A percentile compares a stretch with the other conserved stretches of the same genome.
Evolutionary conservation across 129 eudicot genomes (phyloP).

Genomic region (Helichrysum umbraculigerum): DNA sequence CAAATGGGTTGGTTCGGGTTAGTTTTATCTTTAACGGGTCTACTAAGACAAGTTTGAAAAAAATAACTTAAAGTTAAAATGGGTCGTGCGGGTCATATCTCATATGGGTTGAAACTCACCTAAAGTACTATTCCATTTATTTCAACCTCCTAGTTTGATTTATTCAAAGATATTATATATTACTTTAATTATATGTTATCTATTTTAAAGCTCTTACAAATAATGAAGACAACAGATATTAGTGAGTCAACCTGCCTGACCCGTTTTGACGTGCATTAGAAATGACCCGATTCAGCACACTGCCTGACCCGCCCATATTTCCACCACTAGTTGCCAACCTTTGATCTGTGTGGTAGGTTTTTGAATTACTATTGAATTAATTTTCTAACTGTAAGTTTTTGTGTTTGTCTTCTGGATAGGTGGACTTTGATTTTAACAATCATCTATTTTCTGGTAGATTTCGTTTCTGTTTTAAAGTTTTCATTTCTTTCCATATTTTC

Average conservation of each 20-base stretch:
- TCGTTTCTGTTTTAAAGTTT: slow-evolving; percentile 5
- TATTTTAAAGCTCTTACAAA: background rate
- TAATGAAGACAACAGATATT: background rate
- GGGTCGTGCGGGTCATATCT: background rate
- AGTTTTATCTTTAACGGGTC: background rate
- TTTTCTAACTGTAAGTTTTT: slow-evolving; percentile 5
- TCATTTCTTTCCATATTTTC: slow-evolving; percentile 8
- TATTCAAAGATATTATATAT: too few species aligned
- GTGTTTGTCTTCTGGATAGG: slow-evolving; percentile 56
- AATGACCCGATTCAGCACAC: background rate
- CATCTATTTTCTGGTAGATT: slow-evolving; percentile 77
- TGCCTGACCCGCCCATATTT: background rate
- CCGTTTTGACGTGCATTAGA: background rate
- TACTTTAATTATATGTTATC: background rate
- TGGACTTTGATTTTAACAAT: slow-evolving; percentile 81
- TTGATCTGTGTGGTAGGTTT: background rate
- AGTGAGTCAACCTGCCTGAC: background rate
- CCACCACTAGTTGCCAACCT: background rate
- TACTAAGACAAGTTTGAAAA: background rate
- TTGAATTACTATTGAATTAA: background rate
- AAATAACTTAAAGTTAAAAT: background rate
- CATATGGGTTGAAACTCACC: background rate
- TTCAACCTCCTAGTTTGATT: too few species aligned
- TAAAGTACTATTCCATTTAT: background rate
- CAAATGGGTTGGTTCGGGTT: background rate